Conservation (phyloP, 306 rosid genomes). For the Medicago truncatula region DNA sequence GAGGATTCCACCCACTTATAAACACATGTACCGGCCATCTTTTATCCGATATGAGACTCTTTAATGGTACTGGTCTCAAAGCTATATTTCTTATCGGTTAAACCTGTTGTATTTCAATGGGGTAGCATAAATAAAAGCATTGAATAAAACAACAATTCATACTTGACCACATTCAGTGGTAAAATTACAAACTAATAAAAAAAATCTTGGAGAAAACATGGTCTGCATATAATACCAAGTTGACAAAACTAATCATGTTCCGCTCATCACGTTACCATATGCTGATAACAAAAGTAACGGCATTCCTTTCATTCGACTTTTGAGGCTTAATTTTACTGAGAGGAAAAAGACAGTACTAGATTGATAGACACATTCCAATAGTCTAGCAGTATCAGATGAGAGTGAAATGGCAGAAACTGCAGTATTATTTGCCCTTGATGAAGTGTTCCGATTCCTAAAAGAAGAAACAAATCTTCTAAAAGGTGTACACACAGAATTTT, state of each 20-base stretch:
- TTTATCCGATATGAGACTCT: no score
- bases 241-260: no score
- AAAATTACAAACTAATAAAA: background rate
- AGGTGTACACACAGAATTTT: constrained; percentile 11
- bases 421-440: constrained; percentile 6
- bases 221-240: no score
- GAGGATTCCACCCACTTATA: no score
- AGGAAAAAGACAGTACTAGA: background rate
- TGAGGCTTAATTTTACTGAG: background rate
- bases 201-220: no score
- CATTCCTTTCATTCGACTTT: background rate
- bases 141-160: background rate
- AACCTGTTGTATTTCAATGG: no score
- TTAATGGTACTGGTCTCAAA: no score
- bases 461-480: background rate
- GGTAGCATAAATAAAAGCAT: no score
- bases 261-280: no score
- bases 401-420: constrained; percentile 40
- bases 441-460: constrained; percentile 14
- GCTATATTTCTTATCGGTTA: no score
- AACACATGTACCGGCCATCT: no score
- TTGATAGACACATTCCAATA: background rate
- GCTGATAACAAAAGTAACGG: background rate
- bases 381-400: background rate
- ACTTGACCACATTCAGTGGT: background rate